Evolutionary conservation across 1,139 yeast species (phyloP), one percentile per base, ranked within the genome.

Genomic region (Taiozyma sp.): DNA sequence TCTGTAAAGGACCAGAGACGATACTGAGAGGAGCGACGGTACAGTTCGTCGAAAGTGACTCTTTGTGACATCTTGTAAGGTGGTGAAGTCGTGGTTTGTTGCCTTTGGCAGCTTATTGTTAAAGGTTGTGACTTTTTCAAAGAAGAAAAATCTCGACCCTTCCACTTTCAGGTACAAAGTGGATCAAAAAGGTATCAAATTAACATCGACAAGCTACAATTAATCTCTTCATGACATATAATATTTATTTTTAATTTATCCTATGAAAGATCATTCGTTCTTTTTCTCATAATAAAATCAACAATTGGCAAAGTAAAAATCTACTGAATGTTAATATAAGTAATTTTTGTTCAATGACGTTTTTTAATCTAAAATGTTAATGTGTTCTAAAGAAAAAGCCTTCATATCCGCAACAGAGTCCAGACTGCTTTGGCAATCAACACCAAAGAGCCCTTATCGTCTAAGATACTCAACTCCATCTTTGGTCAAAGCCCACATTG

Each of bases 1-100:
- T 65, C 64, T 0, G 91, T 83, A 66, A 80, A 91, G 1, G 97
- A 91, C 99, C 99, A 93, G 23, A 81, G 55, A 50, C 85, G 75
- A 65, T 77, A 93, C 70, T 93, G 99, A 0, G 95, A 79, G 7
- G 97, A 88, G 48, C 91, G 78, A 50, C 98, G 78, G 67, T 89
- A 93, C 46, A 93, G 71, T 57, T 92, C 98, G 67, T 93, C 98
- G 57, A 81, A 85, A 2, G 86, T 68, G 7, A 81, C 69, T 51
- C 75, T 67, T 41, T 65, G 47, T 1, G 61, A 27, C 57, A 53
- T 56, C 19, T 24, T 19, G 41, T 22, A n/a, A 38, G 13, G 27
- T 38, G 14, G 14, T 8, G 24, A 8, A 38, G 23, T 19, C 19
- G 19, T 19, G 5, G 7, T 13, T 19, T 19, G 41, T 12, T 38